These are phyloP conservation scores for Phoenix roebelenii DNA, from an alignment of 176 grass and related monocot genomes.

Conservation along the genomic window DNA sequence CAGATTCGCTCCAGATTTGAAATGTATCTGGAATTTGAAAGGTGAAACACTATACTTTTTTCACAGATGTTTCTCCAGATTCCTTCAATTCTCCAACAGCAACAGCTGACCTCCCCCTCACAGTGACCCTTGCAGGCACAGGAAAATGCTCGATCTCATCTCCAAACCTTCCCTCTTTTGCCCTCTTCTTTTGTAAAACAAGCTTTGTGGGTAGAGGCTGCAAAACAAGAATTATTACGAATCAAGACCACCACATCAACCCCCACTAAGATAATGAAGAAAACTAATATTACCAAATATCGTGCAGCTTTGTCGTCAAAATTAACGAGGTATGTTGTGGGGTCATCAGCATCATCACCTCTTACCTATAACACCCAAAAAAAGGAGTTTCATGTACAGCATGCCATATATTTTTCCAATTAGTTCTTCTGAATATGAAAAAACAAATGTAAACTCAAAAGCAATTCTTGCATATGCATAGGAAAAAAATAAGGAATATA, in stretches of 20 bases:
- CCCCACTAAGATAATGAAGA: neutral
- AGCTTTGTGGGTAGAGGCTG: constrained; percentile 94
- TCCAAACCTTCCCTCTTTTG: constrained; percentile 87
- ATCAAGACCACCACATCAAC: too few relatives aligned
- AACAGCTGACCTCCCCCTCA: constrained; percentile 40
- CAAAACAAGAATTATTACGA: constrained; percentile 16
- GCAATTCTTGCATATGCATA: neutral
- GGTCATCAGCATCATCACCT: constrained; percentile 84
- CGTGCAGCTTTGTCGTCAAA: constrained; percentile 66
- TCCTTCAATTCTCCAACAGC: constrained; percentile 46
- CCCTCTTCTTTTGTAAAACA: constrained; percentile 87
- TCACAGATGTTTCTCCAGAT: constrained; percentile 51
- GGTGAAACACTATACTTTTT: constrained; percentile 37
- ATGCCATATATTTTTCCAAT: too few relatives aligned
- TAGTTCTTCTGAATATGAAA: too few relatives aligned
- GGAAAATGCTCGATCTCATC: constrained; percentile 93
- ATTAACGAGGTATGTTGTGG: constrained; percentile 77
- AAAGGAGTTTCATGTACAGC: constrained; percentile 6
- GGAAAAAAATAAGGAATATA: neutral
- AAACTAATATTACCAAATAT: constrained; percentile 74
- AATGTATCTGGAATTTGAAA: neutral
- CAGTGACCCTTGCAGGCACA: constrained; percentile 67
- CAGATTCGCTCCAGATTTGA: neutral
- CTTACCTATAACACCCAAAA: constrained; percentile 49
- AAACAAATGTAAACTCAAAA: too few relatives aligned